Evolutionary conservation across 2,329 filamentous ascomycete genomes (phyloP).

Genomic region (Trichoderma gracile): DNA sequence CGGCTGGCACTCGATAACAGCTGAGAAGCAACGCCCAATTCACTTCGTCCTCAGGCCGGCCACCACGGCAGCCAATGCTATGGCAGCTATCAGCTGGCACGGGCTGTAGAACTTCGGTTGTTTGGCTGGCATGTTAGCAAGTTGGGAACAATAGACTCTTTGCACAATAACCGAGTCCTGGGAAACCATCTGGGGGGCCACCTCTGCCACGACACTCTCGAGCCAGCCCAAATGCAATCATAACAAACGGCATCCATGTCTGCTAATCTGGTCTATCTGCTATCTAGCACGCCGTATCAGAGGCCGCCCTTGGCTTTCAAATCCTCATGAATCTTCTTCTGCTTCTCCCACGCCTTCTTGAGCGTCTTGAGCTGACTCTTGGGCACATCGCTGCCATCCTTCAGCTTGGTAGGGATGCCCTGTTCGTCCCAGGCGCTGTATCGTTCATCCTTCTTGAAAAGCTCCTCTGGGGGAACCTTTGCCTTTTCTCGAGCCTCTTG

Average conservation of each 20-base stretch:
- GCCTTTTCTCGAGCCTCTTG: slow-evolving; percentile 59
- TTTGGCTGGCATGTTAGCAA: too few relatives aligned
- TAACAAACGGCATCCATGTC: background rate
- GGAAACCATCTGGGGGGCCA: too few relatives aligned
- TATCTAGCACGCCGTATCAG: background rate
- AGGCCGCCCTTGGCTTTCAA: slow-evolving; percentile 38
- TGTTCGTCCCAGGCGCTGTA: slow-evolving; percentile 81
- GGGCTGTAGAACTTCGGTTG: background rate
- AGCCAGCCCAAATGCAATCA: background rate
- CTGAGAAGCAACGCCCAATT: background rate
- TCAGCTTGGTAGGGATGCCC: slow-evolving; percentile 75
- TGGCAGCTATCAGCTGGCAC: background rate
- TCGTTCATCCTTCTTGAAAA: slow-evolving; percentile 58
- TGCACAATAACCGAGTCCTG: too few relatives aligned
- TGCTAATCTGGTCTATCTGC: slow-evolving; percentile 5
- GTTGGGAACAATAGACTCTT: too few relatives aligned
- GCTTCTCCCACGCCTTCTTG: slow-evolving; percentile 84
- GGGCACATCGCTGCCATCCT: slow-evolving; percentile 74
- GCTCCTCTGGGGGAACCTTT: slow-evolving; percentile 54
- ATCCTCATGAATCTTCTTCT: slow-evolving; percentile 81
- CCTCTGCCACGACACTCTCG: background rate
- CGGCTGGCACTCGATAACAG: background rate
- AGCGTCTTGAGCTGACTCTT: slow-evolving; percentile 81
- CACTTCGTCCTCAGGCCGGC: background rate
- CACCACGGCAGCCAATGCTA: background rate